phyloP scores from a whole-genome alignment of 140 eudicot genomes.

The Bidens hawaiensis region DNA sequence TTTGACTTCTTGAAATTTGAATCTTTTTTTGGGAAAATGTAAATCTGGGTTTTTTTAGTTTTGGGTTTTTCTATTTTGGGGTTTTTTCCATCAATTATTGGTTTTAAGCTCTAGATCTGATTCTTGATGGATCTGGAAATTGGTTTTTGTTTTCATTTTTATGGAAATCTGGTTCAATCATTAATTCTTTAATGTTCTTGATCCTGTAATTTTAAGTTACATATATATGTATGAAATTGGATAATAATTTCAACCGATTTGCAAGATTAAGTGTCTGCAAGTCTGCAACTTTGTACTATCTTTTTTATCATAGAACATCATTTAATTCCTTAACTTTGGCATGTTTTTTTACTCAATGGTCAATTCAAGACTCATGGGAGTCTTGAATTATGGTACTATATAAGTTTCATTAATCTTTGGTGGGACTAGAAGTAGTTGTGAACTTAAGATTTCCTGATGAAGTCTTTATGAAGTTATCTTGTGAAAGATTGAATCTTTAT shows the following conservation, averaged over 20 bases:
- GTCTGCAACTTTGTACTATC: slow-evolving; percentile 8
- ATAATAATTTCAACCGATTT: neutral
- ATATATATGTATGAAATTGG: neutral
- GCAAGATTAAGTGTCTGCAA: slow-evolving; percentile 4
- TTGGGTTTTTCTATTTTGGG: slow-evolving; percentile 5
- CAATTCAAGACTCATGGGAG: neutral
- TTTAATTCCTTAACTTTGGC: slow-evolving; percentile 11
- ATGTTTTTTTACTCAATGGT: neutral
- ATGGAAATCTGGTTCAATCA: neutral
- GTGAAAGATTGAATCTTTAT: slow-evolving; percentile 23
- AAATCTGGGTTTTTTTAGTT: slow-evolving; percentile 9
- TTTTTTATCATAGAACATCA: neutral
- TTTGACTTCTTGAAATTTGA: neutral
- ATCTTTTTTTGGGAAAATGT: neutral
- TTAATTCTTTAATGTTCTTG: neutral
- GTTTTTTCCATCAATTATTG: neutral
- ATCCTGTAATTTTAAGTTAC: neutral
- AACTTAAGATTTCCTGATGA: slow-evolving; percentile 17
- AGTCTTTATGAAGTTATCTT: slow-evolving; percentile 19
- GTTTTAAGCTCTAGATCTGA: slow-evolving; percentile 1
- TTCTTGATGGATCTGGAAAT: slow-evolving; percentile 8
- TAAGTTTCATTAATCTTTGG: slow-evolving; percentile 19
- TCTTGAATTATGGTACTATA: slow-evolving; percentile 3
- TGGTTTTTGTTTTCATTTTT: neutral
- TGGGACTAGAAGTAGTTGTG: slow-evolving; percentile 37